Percentiles rank a stretch among this genome's conserved stretches.
Evolutionary conservation across 495 filamentous ascomycete genomes (phyloP).

Genomic region (Bombardia bombarda): DNA sequence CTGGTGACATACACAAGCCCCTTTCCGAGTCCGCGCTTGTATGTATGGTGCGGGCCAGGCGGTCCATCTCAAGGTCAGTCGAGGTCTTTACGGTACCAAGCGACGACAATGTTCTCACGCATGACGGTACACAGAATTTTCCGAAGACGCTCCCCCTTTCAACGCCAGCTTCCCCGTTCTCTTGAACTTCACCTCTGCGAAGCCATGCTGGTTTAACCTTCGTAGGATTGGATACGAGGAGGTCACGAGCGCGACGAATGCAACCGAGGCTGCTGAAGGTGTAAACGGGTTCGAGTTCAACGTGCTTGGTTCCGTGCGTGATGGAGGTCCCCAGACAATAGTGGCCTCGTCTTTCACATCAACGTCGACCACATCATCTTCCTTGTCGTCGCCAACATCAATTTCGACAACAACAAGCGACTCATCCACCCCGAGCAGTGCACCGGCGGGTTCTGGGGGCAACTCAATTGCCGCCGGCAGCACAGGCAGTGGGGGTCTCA

Average conservation of each 20-base stretch:
- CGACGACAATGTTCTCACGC: neutral
- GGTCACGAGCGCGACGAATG: neutral
- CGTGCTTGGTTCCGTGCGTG: neutral
- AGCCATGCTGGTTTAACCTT: slow-evolving; percentile 6
- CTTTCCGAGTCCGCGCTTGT: slow-evolving; percentile 4
- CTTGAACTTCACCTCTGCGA: slow-evolving; percentile 3
- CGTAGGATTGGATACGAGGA: neutral
- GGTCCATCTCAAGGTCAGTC: neutral
- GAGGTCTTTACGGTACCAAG: neutral
- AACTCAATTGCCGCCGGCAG: no score
- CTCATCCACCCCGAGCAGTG: neutral
- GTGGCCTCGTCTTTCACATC: neutral
- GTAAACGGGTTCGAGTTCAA: neutral
- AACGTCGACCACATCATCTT: neutral
- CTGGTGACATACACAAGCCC: slow-evolving; percentile 8
- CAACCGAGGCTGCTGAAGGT: neutral
- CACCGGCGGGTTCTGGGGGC: neutral
- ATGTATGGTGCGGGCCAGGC: neutral
- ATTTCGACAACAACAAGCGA: neutral
- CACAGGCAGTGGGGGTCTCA: no score
- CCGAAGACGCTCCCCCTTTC: neutral
- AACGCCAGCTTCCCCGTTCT: slow-evolving; percentile 3
- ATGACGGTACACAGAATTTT: neutral
- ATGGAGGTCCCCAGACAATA: neutral
- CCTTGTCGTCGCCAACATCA: neutral